Evolutionary conservation across 805 yeast species (phyloP).

Genomic region (Myxozyma vanderwaltii): DNA sequence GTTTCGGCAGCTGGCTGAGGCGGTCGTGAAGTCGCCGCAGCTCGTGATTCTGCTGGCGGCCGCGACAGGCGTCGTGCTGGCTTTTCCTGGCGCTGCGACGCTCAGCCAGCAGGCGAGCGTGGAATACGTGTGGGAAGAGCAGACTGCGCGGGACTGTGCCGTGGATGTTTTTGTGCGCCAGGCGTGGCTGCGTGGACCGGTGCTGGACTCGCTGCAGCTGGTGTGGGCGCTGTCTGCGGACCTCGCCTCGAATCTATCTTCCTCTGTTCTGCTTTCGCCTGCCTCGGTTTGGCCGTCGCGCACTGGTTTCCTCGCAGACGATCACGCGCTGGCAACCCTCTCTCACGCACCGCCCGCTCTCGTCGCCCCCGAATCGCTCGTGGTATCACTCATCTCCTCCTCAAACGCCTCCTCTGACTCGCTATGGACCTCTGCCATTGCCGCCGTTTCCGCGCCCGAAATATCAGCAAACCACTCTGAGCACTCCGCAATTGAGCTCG

Average conservation of each 20-base stretch:
- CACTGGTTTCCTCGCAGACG: neutral
- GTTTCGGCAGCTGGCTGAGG: constrained; percentile 32
- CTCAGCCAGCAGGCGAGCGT: neutral
- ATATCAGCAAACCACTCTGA: neutral
- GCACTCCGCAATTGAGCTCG: neutral
- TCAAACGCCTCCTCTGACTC: neutral
- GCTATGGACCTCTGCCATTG: neutral
- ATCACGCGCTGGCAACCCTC: neutral
- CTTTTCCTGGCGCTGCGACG: constrained; percentile 47
- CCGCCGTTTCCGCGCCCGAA: neutral
- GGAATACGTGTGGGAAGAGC: neutral
- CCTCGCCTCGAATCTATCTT: neutral
- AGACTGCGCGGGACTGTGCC: constrained; percentile 10
- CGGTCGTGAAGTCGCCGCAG: constrained; percentile 47
- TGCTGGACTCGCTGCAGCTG: neutral
- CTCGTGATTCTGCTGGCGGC: constrained; percentile 54
- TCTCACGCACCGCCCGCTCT: neutral
- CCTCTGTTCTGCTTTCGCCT: neutral
- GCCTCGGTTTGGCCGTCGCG: neutral
- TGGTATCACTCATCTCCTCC: constrained; percentile 3
- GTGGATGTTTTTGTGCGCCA: constrained; percentile 42
- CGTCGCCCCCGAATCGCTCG: constrained; percentile 26
- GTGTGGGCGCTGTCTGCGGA: neutral
- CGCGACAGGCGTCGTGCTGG: constrained; percentile 49
- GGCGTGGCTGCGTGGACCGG: constrained; percentile 42